Evolutionary conservation across 2,329 filamentous ascomycete species (phyloP).

Genomic region (Cladosporium sp.): DNA sequence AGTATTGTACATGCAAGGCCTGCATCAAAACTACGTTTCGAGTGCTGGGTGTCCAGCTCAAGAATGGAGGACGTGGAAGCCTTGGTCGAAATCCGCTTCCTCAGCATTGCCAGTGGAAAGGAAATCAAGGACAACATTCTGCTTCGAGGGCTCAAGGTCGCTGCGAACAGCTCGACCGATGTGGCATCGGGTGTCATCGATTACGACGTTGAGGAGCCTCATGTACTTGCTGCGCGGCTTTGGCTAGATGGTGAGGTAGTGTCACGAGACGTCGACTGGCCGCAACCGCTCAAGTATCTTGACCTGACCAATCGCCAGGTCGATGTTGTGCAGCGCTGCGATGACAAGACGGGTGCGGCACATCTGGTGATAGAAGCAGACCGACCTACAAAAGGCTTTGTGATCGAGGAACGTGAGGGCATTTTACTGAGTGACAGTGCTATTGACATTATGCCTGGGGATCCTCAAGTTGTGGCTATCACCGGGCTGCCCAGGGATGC

Average conservation of each 20-base stretch:
- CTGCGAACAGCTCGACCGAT: slow-evolving; percentile 54
- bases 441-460: slow-evolving; percentile 50
- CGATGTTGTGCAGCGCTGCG: slow-evolving; percentile 37
- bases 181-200: slow-evolving; percentile 49
- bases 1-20: slow-evolving; percentile 55
- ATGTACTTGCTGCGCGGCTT: slow-evolving; percentile 50
- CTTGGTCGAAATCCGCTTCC: slow-evolving; percentile 50
- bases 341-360: slow-evolving; percentile 25
- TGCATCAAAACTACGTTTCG: slow-evolving; percentile 49
- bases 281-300: slow-evolving; percentile 58
- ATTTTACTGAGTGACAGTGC: slow-evolving; percentile 53
- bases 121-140: slow-evolving; percentile 50
- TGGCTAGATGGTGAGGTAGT: slow-evolving; percentile 50
- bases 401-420: slow-evolving; percentile 55
- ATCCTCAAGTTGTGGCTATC: no score
- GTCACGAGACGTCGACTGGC: slow-evolving; percentile 56
- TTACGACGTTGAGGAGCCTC: slow-evolving; percentile 48
- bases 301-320: slow-evolving; percentile 49
- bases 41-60: slow-evolving; percentile 55
- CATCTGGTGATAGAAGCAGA: slow-evolving; percentile 37
- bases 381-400: slow-evolving; percentile 56
- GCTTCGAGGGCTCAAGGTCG: slow-evolving; percentile 44
- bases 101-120: slow-evolving; percentile 51
- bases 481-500: no score
- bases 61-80: slow-evolving; percentile 41